A percentile compares a stretch with the other conserved stretches of the same genome.
Evolutionary conservation across 495 filamentous ascomycete species (phyloP).

Genomic region (Niebla homalea): DNA sequence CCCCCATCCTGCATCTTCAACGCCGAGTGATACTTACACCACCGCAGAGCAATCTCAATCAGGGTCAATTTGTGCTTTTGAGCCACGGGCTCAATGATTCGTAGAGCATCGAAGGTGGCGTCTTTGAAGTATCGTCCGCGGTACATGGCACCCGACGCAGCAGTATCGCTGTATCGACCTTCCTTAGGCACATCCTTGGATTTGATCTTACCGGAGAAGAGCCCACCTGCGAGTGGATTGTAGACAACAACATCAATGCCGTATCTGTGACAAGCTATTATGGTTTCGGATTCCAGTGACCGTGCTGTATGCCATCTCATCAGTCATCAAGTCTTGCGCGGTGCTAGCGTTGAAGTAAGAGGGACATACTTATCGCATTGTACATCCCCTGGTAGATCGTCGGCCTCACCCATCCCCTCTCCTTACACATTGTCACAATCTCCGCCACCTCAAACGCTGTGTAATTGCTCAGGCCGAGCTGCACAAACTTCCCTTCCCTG

Average conservation of each 20-base stretch:
- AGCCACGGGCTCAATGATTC: conserved; percentile 57
- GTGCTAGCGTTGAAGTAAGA: not conserved
- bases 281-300: conserved; percentile 65
- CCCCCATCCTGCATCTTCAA: conserved; percentile 61
- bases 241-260: conserved; percentile 84
- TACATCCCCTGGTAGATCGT: conserved; percentile 58
- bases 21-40: conserved; percentile 68
- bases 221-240: conserved; percentile 74
- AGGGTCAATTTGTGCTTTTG: conserved; percentile 64
- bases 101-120: conserved; percentile 60
- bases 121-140: conserved; percentile 72
- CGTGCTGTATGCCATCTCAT: conserved; percentile 32
- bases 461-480: conserved; percentile 71
- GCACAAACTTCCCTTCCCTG: conserved; percentile 76
- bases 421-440: conserved; percentile 67
- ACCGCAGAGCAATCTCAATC: conserved; percentile 68
- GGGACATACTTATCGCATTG: conserved; percentile 44
- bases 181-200: conserved; percentile 48
- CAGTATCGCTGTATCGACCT: conserved; percentile 54
- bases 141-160: conserved; percentile 46
- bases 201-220: conserved; percentile 81
- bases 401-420: conserved; percentile 61
- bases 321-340: too few relatives aligned
- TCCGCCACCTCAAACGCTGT: conserved; percentile 88
- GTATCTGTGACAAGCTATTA: conserved; percentile 70